Percentiles rank a stretch among this genome's conserved stretches.
These are phyloP conservation scores for Globomyces pollinis-pini DNA, from an alignment of 192 early-diverging fungal species.

Conservation along the genomic window DNA sequence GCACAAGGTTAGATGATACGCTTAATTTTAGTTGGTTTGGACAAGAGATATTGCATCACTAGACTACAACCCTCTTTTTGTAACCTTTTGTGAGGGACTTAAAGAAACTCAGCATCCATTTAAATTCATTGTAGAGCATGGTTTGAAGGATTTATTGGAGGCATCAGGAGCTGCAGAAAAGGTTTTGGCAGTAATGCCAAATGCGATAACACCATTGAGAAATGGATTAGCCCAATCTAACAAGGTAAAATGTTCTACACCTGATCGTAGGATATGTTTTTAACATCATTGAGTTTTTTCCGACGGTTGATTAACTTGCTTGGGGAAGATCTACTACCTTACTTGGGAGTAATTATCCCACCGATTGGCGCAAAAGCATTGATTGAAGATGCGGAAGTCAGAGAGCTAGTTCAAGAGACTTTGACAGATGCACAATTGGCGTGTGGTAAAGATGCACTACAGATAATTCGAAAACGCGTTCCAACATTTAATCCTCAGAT, in stretches of 20 bases:
- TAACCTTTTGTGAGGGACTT: conserved; percentile 26
- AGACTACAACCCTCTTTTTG: conserved; percentile 24
- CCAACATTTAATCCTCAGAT: conserved; percentile 17
- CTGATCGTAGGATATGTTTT: conserved; percentile 8
- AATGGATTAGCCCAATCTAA: conserved; percentile 14
- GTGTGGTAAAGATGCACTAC: conserved; percentile 14
- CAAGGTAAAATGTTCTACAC: conserved; percentile 5
- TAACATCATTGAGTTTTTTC: conserved; percentile 10
- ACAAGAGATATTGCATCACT: conserved; percentile 9
- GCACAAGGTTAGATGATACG: too few relatives aligned
- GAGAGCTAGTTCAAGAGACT: conserved; percentile 15
- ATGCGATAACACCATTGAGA: conserved; percentile 14
- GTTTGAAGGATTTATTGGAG: conserved; percentile 17
- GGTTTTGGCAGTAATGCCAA: conserved; percentile 18
- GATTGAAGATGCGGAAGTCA: conserved; percentile 8
- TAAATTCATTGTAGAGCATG: conserved; percentile 20
- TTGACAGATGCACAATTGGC: conserved; percentile 20
- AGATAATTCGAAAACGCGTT: conserved; percentile 20
- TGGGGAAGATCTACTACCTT: conserved; percentile 8
- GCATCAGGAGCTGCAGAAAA: conserved; percentile 18
- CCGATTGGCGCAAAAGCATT: conserved; percentile 21
- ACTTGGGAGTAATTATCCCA: conserved; percentile 16
- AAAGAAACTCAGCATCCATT: conserved; percentile 29
- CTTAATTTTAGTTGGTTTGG: too few relatives aligned
- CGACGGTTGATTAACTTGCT: conserved; percentile 8